Evolutionary conservation across 2,329 filamentous ascomycete genomes (phyloP).

Genomic region (Lasiodiplodia sp.): DNA sequence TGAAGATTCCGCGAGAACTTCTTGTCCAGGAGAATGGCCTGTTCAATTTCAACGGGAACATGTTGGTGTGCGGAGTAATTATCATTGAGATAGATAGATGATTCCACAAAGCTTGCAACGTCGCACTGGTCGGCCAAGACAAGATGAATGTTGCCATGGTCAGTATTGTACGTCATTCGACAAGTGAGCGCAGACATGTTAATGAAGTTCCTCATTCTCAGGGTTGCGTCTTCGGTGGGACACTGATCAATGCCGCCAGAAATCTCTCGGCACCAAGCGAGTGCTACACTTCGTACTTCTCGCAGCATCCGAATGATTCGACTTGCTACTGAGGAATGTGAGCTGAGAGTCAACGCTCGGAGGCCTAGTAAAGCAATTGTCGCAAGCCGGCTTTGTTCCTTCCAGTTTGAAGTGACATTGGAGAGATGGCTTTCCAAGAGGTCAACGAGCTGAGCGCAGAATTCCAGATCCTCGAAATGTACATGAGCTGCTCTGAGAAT

Average conservation of each 20-base stretch:
- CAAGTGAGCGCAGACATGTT: conserved; percentile 15
- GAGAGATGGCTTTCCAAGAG: background rate
- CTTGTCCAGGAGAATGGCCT: background rate
- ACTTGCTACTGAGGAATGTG: background rate
- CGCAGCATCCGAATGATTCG: background rate
- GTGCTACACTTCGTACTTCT: background rate
- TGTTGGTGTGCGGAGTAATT: conserved; percentile 30
- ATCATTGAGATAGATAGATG: conserved; percentile 49
- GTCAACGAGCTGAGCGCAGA: conserved; percentile 2
- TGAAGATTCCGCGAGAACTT: background rate
- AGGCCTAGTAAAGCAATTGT: conserved; percentile 15
- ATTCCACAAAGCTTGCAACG: conserved; percentile 47
- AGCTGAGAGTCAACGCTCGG: conserved; percentile 7
- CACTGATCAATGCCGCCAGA: conserved; percentile 1
- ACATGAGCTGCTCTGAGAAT: conserved; percentile 19
- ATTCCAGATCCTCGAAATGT: background rate
- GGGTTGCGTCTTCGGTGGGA: background rate
- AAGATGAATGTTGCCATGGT: background rate
- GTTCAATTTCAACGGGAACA: background rate
- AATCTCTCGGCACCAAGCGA: conserved; percentile 26
- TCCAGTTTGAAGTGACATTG: conserved; percentile 25
- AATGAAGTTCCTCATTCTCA: background rate
- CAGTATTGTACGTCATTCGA: conserved; percentile 17
- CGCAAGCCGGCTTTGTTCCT: conserved; percentile 1
- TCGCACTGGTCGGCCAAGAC: conserved; percentile 31